Conservation (phyloP, 805 yeast species). For the Yarrowia sp. region DNA sequence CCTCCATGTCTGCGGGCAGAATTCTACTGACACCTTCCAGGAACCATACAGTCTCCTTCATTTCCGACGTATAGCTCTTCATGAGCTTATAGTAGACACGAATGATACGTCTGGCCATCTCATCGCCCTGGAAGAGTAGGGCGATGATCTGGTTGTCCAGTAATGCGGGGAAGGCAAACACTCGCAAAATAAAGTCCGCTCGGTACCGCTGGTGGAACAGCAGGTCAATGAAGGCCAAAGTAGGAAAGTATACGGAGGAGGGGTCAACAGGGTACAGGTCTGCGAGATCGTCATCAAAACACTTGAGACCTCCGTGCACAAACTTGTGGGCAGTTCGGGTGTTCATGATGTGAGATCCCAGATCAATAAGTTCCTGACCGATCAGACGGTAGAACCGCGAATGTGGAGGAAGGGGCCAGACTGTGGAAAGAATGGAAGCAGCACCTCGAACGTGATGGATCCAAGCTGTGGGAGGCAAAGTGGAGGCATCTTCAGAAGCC, state of each 20-base stretch:
- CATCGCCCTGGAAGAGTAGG: constrained; percentile 81
- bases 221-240: constrained; percentile 84
- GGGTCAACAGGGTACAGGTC: constrained; percentile 87
- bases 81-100: constrained; percentile 83
- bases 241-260: constrained; percentile 84
- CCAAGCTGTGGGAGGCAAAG: constrained; percentile 94
- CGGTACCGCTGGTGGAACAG: constrained; percentile 77
- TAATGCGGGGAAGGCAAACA: constrained; percentile 92
- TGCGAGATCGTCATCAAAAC: constrained; percentile 84
- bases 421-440: constrained; percentile 92
- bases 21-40: constrained; percentile 89
- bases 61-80: constrained; percentile 80
- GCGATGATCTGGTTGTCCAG: constrained; percentile 81
- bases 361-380: constrained; percentile 87
- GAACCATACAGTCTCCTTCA: constrained; percentile 92
- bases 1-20: constrained; percentile 89
- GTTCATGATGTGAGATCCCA: constrained; percentile 62
- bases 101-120: constrained; percentile 89
- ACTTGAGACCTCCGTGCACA: constrained; percentile 48
- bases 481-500: constrained; percentile 57
- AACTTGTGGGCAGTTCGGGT: constrained; percentile 33
- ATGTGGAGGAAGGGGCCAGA: constrained; percentile 84
- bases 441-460: constrained; percentile 97
- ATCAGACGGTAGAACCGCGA: constrained; percentile 72
- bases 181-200: constrained; percentile 82